phyloP scores from a whole-genome alignment of 768 basidiomycete species.

The Podaxis sp. region DNA sequence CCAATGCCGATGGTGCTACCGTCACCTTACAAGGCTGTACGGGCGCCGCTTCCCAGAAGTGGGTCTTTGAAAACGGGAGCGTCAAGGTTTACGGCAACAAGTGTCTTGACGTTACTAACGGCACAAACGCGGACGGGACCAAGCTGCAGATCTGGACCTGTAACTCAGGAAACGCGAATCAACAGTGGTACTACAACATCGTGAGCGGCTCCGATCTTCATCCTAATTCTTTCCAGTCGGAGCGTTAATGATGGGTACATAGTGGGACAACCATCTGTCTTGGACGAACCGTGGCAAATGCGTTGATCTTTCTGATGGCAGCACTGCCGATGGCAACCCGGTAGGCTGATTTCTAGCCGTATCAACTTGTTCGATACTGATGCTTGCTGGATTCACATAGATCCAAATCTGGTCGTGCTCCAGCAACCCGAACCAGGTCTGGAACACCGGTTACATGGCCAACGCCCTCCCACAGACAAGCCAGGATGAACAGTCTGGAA shows the following conservation, averaged over 20 bases:
- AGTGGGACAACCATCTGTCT: slow-evolving; percentile 34
- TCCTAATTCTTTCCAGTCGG: not conserved
- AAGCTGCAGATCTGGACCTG: slow-evolving; percentile 55
- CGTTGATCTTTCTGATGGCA: slow-evolving; percentile 41
- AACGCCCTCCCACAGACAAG: slow-evolving; percentile 40
- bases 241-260: not conserved
- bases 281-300: slow-evolving; percentile 50
- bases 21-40: slow-evolving; percentile 46
- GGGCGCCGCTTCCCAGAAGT: slow-evolving; percentile 40
- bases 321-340: slow-evolving; percentile 32
- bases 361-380: not conserved
- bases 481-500: slow-evolving; percentile 59
- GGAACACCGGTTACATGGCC: slow-evolving; percentile 46
- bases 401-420: slow-evolving; percentile 44
- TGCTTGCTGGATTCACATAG: slow-evolving; percentile 18
- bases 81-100: slow-evolving; percentile 42
- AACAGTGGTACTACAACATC: slow-evolving; percentile 45
- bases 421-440: slow-evolving; percentile 44
- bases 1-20: slow-evolving; percentile 42
- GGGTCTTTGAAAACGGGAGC: slow-evolving; percentile 39
- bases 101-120: slow-evolving; percentile 45
- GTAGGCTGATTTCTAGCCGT: slow-evolving; percentile 23
- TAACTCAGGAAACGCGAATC: slow-evolving; percentile 33
- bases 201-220: slow-evolving; percentile 17
- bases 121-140: slow-evolving; percentile 36